These are phyloP conservation scores for Fusarium cicatricum DNA, from an alignment of 2,329 filamentous ascomycete species.

Conservation along the genomic window DNA sequence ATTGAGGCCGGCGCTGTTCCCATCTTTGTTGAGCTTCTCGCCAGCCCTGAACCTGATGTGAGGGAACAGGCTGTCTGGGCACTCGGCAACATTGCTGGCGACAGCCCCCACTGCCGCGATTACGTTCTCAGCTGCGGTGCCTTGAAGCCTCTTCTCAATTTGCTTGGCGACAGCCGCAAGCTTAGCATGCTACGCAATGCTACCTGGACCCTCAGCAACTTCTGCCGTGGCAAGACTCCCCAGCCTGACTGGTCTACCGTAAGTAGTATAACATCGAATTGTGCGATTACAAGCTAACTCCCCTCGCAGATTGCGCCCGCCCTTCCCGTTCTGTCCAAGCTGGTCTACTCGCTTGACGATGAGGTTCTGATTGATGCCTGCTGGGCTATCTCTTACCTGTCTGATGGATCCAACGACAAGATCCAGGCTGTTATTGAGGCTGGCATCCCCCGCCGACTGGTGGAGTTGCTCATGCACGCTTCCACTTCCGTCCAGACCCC, in stretches of 20 bases:
- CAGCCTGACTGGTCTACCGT: slow-evolving; percentile 98
- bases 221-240: slow-evolving; percentile 98
- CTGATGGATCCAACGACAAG: slow-evolving; percentile 98
- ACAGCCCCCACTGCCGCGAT: slow-evolving; percentile 96
- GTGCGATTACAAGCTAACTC: slow-evolving; percentile 11
- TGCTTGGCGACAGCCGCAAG: slow-evolving; percentile 97
- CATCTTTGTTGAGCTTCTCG: slow-evolving; percentile 96
- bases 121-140: slow-evolving; percentile 93
- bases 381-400: slow-evolving; percentile 99
- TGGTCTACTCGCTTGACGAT: slow-evolving; percentile 98
- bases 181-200: slow-evolving; percentile 99
- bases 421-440: slow-evolving; percentile 99
- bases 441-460: slow-evolving; percentile 92
- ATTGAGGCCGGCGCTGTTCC: slow-evolving; percentile 98
- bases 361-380: slow-evolving; percentile 98
- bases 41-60: slow-evolving; percentile 96
- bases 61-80: slow-evolving; percentile 99
- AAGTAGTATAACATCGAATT: slow-evolving; percentile 51
- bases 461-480: slow-evolving; percentile 97
- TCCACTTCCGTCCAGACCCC: slow-evolving; percentile 98
- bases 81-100: slow-evolving; percentile 97
- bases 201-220: slow-evolving; percentile 99
- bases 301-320: slow-evolving; percentile 83
- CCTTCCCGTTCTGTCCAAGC: slow-evolving; percentile 92
- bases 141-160: slow-evolving; percentile 84